Evolutionary conservation across 2,329 filamentous ascomycete species (phyloP).

Genomic region (Monosporascus sp.): DNA sequence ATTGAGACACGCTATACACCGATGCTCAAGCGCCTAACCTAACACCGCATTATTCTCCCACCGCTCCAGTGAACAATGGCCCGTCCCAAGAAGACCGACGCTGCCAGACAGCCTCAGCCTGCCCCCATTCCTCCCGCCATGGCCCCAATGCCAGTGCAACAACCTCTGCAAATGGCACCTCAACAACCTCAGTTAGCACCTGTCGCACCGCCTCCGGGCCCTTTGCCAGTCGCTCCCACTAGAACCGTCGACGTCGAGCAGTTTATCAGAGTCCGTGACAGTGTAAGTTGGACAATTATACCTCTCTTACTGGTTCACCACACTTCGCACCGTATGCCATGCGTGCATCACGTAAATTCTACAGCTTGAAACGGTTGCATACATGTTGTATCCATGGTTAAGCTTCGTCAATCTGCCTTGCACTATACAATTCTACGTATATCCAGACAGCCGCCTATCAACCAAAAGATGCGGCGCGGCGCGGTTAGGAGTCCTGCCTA

Average conservation of each 20-base stretch:
- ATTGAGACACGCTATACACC: too few species aligned
- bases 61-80: conserved; percentile 26
- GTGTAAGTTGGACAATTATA: conserved; percentile 51
- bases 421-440: too few species aligned
- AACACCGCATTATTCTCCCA: background rate
- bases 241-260: conserved; percentile 61
- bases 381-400: too few species aligned
- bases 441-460: too few species aligned
- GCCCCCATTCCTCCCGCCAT: conserved; percentile 31
- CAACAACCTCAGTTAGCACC: conserved; percentile 10
- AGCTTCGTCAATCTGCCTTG: too few species aligned
- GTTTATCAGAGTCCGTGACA: conserved; percentile 75
- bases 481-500: too few species aligned
- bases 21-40: background rate
- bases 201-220: conserved; percentile 15
- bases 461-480: too few species aligned
- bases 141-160: conserved; percentile 28
- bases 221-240: conserved; percentile 7
- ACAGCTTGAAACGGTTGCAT: too few species aligned
- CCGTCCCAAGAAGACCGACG: conserved; percentile 33
- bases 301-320: background rate
- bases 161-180: conserved; percentile 10
- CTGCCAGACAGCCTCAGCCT: conserved; percentile 30
- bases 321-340: background rate
- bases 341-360: too few species aligned